A percentile compares a stretch with the other conserved stretches of the same genome.
Evolutionary conservation across 1,284 basidiomycete species (phyloP).

Genomic region (Waitea zeae): DNA sequence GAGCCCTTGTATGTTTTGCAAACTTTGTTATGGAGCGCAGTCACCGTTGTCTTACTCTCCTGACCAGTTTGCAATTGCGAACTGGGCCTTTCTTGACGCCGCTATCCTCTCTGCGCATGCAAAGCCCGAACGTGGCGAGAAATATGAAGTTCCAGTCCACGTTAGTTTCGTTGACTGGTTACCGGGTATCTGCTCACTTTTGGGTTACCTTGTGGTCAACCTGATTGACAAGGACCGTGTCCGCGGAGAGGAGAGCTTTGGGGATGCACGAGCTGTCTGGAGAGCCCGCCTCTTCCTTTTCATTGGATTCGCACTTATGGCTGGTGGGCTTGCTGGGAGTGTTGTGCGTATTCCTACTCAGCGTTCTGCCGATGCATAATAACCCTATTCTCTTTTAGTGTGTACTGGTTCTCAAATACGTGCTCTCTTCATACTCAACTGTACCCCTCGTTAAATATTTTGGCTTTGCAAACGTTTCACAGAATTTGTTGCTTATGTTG

Average conservation of each 20-base stretch:
- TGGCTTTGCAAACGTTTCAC: constrained; percentile 87
- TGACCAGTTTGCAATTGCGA: constrained; percentile 74
- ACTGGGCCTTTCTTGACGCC: constrained; percentile 95
- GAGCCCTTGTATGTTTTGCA: constrained; percentile 58
- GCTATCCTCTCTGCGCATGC: constrained; percentile 77
- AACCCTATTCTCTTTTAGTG: constrained; percentile 31
- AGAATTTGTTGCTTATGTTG: constrained; percentile 89
- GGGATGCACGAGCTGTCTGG: constrained; percentile 76
- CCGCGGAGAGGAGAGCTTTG: constrained; percentile 64
- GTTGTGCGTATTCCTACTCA: constrained; percentile 47
- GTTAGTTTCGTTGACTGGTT: constrained; percentile 92
- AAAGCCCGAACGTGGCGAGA: constrained; percentile 50
- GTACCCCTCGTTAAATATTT: constrained; percentile 76
- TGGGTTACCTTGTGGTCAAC: constrained; percentile 89
- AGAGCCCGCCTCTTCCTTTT: constrained; percentile 82
- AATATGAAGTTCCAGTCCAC: constrained; percentile 66
- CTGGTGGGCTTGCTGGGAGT: constrained; percentile 87
- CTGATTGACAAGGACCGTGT: constrained; percentile 91
- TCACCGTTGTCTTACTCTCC: constrained; percentile 4
- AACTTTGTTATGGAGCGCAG: not conserved
- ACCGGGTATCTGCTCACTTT: constrained; percentile 83
- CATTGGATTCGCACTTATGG: constrained; percentile 93
- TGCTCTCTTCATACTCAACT: constrained; percentile 50
- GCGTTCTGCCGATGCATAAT: constrained; percentile 3
- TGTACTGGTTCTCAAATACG: constrained; percentile 84